Percentiles rank a stretch among this genome's conserved stretches.
phyloP scores from a whole-genome alignment of 352 stramenopile genomes.

The Phytophthora capsici region DNA sequence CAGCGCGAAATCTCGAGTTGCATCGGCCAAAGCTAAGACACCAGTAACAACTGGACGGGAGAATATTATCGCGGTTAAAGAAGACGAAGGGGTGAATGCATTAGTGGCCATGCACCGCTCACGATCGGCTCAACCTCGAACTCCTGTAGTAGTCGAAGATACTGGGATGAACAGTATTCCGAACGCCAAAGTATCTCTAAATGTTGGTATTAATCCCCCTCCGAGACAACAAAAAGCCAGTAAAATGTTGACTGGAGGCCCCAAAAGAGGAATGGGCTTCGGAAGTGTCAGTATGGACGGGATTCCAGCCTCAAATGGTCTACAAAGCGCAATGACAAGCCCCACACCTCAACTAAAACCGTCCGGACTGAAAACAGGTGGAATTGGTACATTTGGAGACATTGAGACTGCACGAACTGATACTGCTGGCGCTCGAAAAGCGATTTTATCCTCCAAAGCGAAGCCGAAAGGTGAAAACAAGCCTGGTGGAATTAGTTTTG shows the following conservation, averaged over 20 bases:
- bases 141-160: constrained; percentile 25
- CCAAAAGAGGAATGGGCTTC: not conserved
- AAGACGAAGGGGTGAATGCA: constrained; percentile 10
- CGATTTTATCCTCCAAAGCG: constrained; percentile 14
- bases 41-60: constrained; percentile 15
- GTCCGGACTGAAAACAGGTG: not conserved
- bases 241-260: constrained; percentile 11
- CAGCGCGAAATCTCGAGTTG: constrained; percentile 30
- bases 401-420: constrained; percentile 4
- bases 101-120: constrained; percentile 27
- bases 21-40: constrained; percentile 16
- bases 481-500: constrained; percentile 10
- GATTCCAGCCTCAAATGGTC: not conserved
- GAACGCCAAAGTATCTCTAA: constrained; percentile 4
- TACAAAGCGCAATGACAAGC: constrained; percentile 3
- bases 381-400: constrained; percentile 5
- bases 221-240: constrained; percentile 6
- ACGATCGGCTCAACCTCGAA: constrained; percentile 13
- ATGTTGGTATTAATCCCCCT: constrained; percentile 1
- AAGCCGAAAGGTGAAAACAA: constrained; percentile 16
- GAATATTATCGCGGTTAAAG: not conserved
- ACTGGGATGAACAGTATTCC: not conserved
- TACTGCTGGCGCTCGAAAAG: constrained; percentile 4
- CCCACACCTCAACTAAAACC: constrained; percentile 15
- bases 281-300: constrained; percentile 11